phyloP scores from a whole-genome alignment of 2,329 filamentous ascomycete species.

The Thielaviopsis cerberus region DNA sequence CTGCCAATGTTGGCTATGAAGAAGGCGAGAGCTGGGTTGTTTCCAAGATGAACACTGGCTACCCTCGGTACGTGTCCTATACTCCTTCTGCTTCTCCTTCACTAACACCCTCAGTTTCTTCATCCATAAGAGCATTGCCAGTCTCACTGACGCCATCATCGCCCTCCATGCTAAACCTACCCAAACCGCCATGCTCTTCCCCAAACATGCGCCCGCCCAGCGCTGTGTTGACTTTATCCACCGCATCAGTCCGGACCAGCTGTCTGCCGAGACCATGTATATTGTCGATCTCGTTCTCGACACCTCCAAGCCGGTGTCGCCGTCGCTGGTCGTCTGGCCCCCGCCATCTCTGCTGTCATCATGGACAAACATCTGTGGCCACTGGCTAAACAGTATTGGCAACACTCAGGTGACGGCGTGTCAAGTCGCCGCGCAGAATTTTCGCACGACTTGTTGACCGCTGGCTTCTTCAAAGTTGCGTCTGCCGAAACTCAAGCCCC shows the following conservation, averaged over 20 bases:
- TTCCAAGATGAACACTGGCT: conserved; percentile 69
- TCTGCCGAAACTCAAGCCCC: conserved; percentile 10
- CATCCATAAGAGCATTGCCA: conserved; percentile 65
- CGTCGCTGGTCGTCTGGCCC: conserved; percentile 36
- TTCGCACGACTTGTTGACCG: conserved; percentile 55
- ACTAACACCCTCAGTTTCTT: conserved; percentile 48
- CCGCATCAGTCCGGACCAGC: conserved; percentile 26
- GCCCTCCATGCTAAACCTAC: conserved; percentile 40
- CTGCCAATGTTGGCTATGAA: conserved; percentile 78
- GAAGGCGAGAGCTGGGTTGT: conserved; percentile 81
- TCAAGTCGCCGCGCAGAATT: conserved; percentile 86
- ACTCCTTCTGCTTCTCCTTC: neutral
- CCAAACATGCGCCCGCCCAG: conserved; percentile 48
- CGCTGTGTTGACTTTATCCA: conserved; percentile 58
- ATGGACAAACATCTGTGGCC: conserved; percentile 48
- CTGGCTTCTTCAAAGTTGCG: conserved; percentile 33
- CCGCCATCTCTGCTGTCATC: conserved; percentile 51
- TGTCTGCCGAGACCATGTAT: conserved; percentile 29
- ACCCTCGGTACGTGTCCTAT: conserved; percentile 46
- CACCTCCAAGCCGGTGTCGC: conserved; percentile 30
- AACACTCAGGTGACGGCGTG: conserved; percentile 82
- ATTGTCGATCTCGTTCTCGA: conserved; percentile 44
- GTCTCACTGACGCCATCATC: conserved; percentile 51
- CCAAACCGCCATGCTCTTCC: conserved; percentile 66
- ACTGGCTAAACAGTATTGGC: conserved; percentile 88